phyloP scores from a whole-genome alignment of 2,329 filamentous ascomycete species.

The Diplodia scrobiculata region DNA sequence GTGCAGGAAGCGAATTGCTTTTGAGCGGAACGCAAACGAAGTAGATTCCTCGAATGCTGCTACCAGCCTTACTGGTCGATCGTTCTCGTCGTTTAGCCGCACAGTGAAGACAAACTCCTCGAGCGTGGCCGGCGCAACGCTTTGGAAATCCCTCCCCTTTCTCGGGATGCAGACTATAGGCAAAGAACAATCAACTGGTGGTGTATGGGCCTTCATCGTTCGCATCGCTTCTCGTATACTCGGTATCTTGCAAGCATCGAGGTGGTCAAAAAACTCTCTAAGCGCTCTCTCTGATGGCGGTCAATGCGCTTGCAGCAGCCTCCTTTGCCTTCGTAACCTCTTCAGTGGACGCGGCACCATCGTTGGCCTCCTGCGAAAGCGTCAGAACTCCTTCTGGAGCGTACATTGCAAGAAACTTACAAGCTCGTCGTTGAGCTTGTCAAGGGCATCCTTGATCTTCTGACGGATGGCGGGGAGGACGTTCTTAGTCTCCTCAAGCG shows the following conservation, averaged over 20 bases:
- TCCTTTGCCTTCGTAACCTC: constrained; percentile 52
- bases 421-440: constrained; percentile 74
- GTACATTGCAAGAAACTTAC: constrained; percentile 47
- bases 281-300: constrained; percentile 43
- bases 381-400: constrained; percentile 4
- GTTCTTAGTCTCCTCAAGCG: constrained; percentile 82
- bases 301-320: constrained; percentile 46
- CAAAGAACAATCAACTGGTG: not conserved
- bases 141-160: too few species aligned
- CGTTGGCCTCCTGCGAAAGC: constrained; percentile 45
- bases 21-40: too few species aligned
- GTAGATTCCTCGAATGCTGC: too few species aligned
- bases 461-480: constrained; percentile 72
- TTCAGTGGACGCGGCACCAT: constrained; percentile 44
- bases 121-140: too few species aligned
- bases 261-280: not conserved
- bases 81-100: too few species aligned
- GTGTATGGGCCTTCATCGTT: not conserved
- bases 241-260: not conserved
- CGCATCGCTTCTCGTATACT: not conserved
- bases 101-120: too few species aligned
- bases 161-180: not conserved
- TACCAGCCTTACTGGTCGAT: too few species aligned
- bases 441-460: constrained; percentile 71
- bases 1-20: too few species aligned